Evolutionary conservation across 208 protist species (phyloP), one percentile per base, ranked within the genome.

Genomic region (Wallacemonas sp.): DNA sequence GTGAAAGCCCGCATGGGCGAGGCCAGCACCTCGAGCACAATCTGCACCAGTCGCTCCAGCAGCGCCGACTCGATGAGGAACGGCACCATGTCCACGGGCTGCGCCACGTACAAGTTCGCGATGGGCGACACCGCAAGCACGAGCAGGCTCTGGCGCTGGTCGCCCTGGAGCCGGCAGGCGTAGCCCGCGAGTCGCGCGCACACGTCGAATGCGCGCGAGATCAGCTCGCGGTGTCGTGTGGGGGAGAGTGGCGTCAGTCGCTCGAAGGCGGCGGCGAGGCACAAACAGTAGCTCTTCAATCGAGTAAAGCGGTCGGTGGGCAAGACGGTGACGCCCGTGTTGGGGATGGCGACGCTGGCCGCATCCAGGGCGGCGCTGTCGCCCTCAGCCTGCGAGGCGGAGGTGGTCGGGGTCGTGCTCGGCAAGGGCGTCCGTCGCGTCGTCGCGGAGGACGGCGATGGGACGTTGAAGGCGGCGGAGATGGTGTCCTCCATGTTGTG

Each of bases 401-500:
- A n/a, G n/a, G n/a, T n/a, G n/a, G n/a, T n/a, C n/a, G n/a, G n/a
- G n/a, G n/a, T n/a, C n/a, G n/a, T n/a, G n/a, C n/a, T n/a, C n/a
- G n/a, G n/a, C n/a, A n/a, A n/a, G n/a, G n/a, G n/a, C n/a, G n/a
- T n/a, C n/a, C n/a, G n/a, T n/a, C n/a, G n/a, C n/a, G n/a, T n/a
- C n/a, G n/a, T 49, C 18, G 44, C 44, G 18, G 14, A 3, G 5
- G 31, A 44, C 31, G 59, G 26, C 3, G 42, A 48, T 12, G 38
- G 38, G 11, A 52, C 39, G 4, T 39, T 7, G 42, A 70, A 64
- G 10, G 59, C n/a, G 16, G 32, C n/a, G 20, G 31, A 48, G 32
- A 49, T 44, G 28, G 23, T 32, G 54, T 70, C 57, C 2, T 74
- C 33, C 25, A 71, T 66, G 41, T 76, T 70, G 0, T 67, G 14